Evolutionary conservation across 2,329 filamentous ascomycete species (phyloP).

Genomic region (Teratosphaeria viscida): DNA sequence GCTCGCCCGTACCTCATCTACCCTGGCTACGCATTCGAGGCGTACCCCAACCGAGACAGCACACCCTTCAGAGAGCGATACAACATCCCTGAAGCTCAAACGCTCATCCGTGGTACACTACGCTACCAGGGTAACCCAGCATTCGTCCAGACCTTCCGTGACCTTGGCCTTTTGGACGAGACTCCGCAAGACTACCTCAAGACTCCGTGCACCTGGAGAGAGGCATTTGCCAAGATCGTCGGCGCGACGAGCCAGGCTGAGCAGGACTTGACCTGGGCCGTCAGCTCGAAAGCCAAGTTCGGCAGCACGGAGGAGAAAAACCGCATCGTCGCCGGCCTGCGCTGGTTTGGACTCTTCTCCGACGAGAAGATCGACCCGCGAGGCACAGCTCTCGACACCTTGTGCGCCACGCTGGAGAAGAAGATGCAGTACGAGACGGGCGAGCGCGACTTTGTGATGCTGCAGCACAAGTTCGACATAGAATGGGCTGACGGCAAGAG

Average conservation of each 20-base stretch:
- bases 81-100: slow-evolving; percentile 82
- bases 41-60: slow-evolving; percentile 87
- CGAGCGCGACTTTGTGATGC: slow-evolving; percentile 73
- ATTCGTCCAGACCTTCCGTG: slow-evolving; percentile 77
- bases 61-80: slow-evolving; percentile 82
- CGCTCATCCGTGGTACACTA: slow-evolving; percentile 73
- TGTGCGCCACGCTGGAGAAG: slow-evolving; percentile 77
- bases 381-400: slow-evolving; percentile 78
- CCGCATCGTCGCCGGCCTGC: slow-evolving; percentile 59
- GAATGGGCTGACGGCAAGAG: slow-evolving; percentile 68
- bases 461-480: slow-evolving; percentile 76
- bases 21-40: slow-evolving; percentile 79
- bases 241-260: slow-evolving; percentile 56
- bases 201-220: slow-evolving; percentile 61
- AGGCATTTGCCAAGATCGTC: slow-evolving; percentile 69
- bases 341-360: slow-evolving; percentile 62
- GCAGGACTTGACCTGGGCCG: slow-evolving; percentile 54
- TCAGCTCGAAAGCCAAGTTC: slow-evolving; percentile 68
- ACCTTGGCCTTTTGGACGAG: slow-evolving; percentile 80
- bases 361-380: slow-evolving; percentile 54
- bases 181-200: slow-evolving; percentile 55
- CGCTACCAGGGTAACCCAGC: slow-evolving; percentile 84
- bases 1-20: slow-evolving; percentile 89
- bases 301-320: slow-evolving; percentile 55
- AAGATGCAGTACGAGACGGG: slow-evolving; percentile 81